Percentiles rank a stretch among this genome's conserved stretches.
Conservation (phyloP, 495 filamentous ascomycete genomes). For the Penicillium flavigenum region DNA sequence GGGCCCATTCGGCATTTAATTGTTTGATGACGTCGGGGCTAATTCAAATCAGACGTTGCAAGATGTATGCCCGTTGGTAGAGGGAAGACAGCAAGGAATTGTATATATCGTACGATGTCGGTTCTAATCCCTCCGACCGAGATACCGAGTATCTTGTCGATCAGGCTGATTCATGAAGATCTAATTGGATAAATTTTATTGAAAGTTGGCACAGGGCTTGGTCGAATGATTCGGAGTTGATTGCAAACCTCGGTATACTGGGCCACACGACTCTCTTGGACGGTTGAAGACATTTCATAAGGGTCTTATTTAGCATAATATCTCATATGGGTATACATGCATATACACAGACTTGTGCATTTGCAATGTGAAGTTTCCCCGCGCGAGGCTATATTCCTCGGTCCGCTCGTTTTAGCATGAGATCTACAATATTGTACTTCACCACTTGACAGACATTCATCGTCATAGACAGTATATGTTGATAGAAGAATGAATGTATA, state of each 20-base stretch:
- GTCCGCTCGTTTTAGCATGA: neutral
- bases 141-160: conserved; percentile 12
- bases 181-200: neutral
- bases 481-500: neutral
- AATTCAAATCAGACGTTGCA: no score
- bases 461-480: neutral
- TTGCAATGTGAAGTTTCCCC: neutral
- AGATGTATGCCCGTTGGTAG: no score
- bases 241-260: conserved; percentile 17
- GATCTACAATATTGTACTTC: neutral
- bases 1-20: no score
- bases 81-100: neutral
- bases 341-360: neutral
- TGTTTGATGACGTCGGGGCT: no score
- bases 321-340: neutral
- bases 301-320: neutral
- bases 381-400: neutral
- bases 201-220: neutral
- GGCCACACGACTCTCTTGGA: neutral
- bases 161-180: neutral
- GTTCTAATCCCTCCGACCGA: conserved; percentile 15
- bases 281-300: neutral
- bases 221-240: conserved; percentile 8
- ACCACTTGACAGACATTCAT: neutral
- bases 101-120: conserved; percentile 22